Conservation (phyloP, 768 basidiomycete species). For the Lentinula boryana region DNA sequence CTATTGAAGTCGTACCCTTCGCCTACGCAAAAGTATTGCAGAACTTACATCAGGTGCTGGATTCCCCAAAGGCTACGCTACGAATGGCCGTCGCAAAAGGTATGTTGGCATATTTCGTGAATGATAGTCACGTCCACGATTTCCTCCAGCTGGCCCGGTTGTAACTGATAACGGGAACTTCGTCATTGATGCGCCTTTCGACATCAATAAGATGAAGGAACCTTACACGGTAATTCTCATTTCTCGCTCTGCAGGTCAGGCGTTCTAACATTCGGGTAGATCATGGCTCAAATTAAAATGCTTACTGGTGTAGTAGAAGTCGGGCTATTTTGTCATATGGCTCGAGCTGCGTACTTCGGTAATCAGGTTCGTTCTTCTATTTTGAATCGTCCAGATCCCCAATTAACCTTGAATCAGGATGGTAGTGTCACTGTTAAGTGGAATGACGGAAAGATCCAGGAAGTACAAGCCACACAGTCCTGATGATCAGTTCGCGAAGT, state of each 20-base stretch:
- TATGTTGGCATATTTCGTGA: constrained; percentile 9
- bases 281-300: constrained; percentile 81
- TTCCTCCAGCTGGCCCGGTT: constrained; percentile 76
- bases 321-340: constrained; percentile 92
- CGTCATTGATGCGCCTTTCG: constrained; percentile 93
- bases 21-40: constrained; percentile 87
- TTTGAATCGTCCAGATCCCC: not conserved
- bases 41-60: constrained; percentile 54
- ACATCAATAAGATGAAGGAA: constrained; percentile 56
- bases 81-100: constrained; percentile 89
- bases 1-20: constrained; percentile 95
- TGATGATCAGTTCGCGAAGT: not conserved
- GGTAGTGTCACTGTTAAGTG: constrained; percentile 64
- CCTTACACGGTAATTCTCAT: constrained; percentile 47
- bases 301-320: constrained; percentile 99
- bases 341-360: constrained; percentile 94
- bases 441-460: constrained; percentile 41
- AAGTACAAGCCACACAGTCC: constrained; percentile 11
- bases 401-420: constrained; percentile 35
- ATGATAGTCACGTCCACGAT: not conserved
- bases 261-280: constrained; percentile 30
- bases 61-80: constrained; percentile 67
- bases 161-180: constrained; percentile 98
- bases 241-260: not conserved
- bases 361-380: constrained; percentile 49